Evolutionary conservation across 768 basidiomycete species (phyloP).

Genomic region (Leucogyrophana mollusca): DNA sequence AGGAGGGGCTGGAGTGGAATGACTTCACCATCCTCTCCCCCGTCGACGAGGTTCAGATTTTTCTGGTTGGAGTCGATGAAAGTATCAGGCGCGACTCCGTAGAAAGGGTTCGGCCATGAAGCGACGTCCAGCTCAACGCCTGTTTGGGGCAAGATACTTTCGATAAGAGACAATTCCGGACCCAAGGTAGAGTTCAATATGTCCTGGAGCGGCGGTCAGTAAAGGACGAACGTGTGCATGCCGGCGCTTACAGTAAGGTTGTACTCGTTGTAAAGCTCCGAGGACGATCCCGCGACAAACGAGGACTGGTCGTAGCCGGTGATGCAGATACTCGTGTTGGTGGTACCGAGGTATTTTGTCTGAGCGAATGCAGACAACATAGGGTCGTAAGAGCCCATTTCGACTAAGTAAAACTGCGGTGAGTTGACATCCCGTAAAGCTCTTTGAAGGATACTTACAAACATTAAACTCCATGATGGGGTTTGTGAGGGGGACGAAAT

Average conservation of each 20-base stretch:
- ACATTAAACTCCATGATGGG: slow-evolving; percentile 36
- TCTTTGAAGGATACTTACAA: slow-evolving; percentile 16
- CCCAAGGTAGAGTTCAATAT: slow-evolving; percentile 11
- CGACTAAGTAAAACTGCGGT: slow-evolving; percentile 21
- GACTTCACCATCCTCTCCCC: slow-evolving; percentile 42
- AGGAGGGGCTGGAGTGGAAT: slow-evolving; percentile 51
- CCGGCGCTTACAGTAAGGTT: slow-evolving; percentile 25
- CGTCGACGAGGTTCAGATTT: slow-evolving; percentile 36
- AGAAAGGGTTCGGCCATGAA: slow-evolving; percentile 37
- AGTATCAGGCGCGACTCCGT: slow-evolving; percentile 29
- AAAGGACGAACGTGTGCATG: not conserved
- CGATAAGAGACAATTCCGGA: slow-evolving; percentile 13
- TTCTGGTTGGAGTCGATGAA: slow-evolving; percentile 33
- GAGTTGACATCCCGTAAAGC: not conserved
- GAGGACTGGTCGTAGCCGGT: slow-evolving; percentile 35
- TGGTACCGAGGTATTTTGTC: slow-evolving; percentile 43
- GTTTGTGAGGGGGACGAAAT: slow-evolving; percentile 28
- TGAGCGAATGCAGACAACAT: slow-evolving; percentile 45
- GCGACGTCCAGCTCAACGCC: slow-evolving; percentile 28
- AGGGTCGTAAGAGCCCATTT: slow-evolving; percentile 42
- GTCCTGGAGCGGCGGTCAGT: slow-evolving; percentile 6
- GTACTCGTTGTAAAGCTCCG: slow-evolving; percentile 29
- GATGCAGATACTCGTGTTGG: slow-evolving; percentile 28
- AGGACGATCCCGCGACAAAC: slow-evolving; percentile 40
- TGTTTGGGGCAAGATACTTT: slow-evolving; percentile 21